Percentiles rank a stretch among this genome's conserved stretches.
Evolutionary conservation across 306 rosid species (phyloP).

Genomic region (Vigna reflexopilosa): DNA sequence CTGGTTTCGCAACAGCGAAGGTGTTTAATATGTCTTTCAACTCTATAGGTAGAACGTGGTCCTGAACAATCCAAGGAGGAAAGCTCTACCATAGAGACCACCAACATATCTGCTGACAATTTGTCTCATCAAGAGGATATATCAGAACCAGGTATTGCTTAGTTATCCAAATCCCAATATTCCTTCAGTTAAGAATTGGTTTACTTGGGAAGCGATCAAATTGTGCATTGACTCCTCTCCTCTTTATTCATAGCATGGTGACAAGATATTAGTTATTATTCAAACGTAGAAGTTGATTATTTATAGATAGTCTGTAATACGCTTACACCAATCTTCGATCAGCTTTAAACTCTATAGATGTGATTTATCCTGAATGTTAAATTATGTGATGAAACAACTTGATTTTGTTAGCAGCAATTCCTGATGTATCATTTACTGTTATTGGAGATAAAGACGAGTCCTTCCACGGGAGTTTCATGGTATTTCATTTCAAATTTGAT

Average conservation of each 20-base stretch:
- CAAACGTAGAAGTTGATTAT: conserved; percentile 7
- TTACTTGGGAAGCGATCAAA: background rate
- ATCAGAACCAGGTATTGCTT: conserved; percentile 64
- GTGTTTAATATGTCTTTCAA: conserved; percentile 41
- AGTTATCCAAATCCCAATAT: conserved; percentile 40
- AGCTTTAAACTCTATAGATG: conserved; percentile 26
- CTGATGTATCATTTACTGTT: conserved; percentile 46
- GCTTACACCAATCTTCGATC: background rate
- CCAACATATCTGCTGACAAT: conserved; percentile 36
- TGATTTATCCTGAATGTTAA: conserved; percentile 9
- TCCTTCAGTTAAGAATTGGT: conserved; percentile 31
- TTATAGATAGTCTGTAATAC: background rate
- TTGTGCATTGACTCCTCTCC: conserved; percentile 17
- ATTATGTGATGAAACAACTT: conserved; percentile 39
- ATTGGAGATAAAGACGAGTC: conserved; percentile 57
- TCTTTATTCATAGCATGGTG: background rate
- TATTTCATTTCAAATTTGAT: conserved; percentile 42
- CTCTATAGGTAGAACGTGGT: conserved; percentile 56
- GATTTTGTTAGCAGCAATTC: conserved; percentile 55
- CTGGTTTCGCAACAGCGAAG: conserved; percentile 28
- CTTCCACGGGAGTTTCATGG: conserved; percentile 69
- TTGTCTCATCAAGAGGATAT: conserved; percentile 49
- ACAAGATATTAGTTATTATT: conserved; percentile 6
- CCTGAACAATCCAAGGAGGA: conserved; percentile 48
- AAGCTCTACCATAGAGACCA: conserved; percentile 44